Percentiles rank a stretch among this genome's conserved stretches.
Evolutionary conservation across 768 basidiomycete species (phyloP).

Genomic region (Amylocystis lapponica): DNA sequence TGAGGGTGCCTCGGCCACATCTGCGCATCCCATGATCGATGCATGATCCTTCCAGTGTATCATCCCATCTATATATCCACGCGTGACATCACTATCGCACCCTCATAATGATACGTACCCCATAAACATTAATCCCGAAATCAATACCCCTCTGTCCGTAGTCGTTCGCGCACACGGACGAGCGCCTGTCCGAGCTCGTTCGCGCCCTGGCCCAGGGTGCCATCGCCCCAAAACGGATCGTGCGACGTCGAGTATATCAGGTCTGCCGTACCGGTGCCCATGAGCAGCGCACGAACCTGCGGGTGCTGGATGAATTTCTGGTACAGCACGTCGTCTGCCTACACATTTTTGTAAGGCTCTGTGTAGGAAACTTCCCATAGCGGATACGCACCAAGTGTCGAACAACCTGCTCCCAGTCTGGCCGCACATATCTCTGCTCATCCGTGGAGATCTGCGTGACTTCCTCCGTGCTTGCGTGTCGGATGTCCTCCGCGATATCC

Average conservation of each 20-base stretch:
- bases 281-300: constrained; percentile 45
- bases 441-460: constrained; percentile 31
- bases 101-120: background rate
- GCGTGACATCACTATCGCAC: too few relatives aligned
- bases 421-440: constrained; percentile 29
- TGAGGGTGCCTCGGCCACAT: background rate
- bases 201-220: constrained; percentile 39
- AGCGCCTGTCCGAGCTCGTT: constrained; percentile 65
- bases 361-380: background rate
- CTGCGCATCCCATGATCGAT: too few relatives aligned
- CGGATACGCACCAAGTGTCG: constrained; percentile 39
- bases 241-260: constrained; percentile 46
- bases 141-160: constrained; percentile 1
- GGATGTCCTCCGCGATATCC: constrained; percentile 51
- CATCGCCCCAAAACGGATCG: constrained; percentile 69
- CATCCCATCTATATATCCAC: background rate
- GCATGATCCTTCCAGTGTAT: too few relatives aligned
- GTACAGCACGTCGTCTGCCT: constrained; percentile 57
- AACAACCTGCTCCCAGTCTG: constrained; percentile 55
- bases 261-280: constrained; percentile 44
- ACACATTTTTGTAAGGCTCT: background rate
- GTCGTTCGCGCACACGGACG: constrained; percentile 42
- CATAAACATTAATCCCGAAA: background rate
- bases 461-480: constrained; percentile 34
- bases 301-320: constrained; percentile 71